A percentile compares a stretch with the other conserved stretches of the same genome.
Conservation (phyloP, 257 asterid genomes). For the Knoxia roxburghii region DNA sequence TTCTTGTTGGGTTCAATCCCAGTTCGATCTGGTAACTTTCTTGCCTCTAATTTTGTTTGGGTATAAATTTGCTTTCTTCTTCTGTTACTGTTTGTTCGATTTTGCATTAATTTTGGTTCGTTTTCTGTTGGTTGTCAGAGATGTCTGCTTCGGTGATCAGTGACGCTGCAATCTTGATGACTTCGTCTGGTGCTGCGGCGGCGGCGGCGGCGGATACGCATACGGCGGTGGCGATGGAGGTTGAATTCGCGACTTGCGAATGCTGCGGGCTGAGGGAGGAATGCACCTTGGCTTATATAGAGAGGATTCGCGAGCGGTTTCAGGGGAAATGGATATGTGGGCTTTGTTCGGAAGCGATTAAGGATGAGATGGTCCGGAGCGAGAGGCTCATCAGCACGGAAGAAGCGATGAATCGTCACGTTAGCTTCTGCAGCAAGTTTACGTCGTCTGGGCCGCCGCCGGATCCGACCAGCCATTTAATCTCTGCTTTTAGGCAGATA, state of each 20-base stretch:
- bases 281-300: conserved; percentile 68
- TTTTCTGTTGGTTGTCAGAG: not conserved
- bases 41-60: not conserved
- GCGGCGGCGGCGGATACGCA: conserved; percentile 30
- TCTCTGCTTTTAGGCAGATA: conserved; percentile 60
- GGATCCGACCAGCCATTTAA: conserved; percentile 51
- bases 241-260: conserved; percentile 67
- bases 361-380: conserved; percentile 59
- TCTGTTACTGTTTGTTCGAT: not conserved
- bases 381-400: conserved; percentile 55
- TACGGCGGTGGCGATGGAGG: conserved; percentile 32
- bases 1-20: not conserved
- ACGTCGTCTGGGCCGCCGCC: conserved; percentile 55
- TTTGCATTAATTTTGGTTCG: not conserved
- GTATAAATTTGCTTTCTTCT: too few relatives aligned
- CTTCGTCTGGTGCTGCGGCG: not conserved
- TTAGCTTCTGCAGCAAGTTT: conserved; percentile 54
- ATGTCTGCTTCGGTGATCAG: conserved; percentile 53
- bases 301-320: conserved; percentile 51
- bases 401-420: conserved; percentile 68
- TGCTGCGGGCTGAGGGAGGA: conserved; percentile 92
- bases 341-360: conserved; percentile 89
- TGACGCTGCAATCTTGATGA: conserved; percentile 43
- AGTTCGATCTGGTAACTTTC: conserved; percentile 37
- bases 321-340: conserved; percentile 98